Evolutionary conservation across 169 alveolate genomes (phyloP), one percentile per base, ranked within the genome.

Genomic region (Eimeria sp.): DNA sequence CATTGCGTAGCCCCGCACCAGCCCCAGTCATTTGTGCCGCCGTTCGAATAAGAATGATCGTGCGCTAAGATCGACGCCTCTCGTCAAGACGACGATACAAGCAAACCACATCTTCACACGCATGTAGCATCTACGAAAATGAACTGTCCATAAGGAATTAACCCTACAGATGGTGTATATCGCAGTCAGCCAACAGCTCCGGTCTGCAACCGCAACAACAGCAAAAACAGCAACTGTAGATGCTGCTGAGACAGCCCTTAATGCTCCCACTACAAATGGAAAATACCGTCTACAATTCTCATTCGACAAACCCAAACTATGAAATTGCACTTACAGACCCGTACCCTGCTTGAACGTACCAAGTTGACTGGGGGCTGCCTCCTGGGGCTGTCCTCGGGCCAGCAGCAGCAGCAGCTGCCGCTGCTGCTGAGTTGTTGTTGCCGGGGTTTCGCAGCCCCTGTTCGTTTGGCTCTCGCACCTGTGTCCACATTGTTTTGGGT

Each of bases 321-420:
- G 43, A 75, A 40, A 67, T 16, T 40, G 16, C 6, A 18, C 34
- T 22, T 11, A 30, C 40, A 40, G 16, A 14, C 58, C 43, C 34
- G 2, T 40, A 45, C 11, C 13, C 11, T 75, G 34, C 30, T 30
- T 75, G 58, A 16, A 34, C 84, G 13, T 30, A 40, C 9, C 30
- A 30, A 20, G 73, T 0, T 63, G 73, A n/a, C 13, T 20, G 7
- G 20, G 76, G 45, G 51, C 84, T 43, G 84, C 27, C 25, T 27
- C 27, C n/a, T 75, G 84, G 84, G 84, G 84, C 84, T 75, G 40
- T 58, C 61, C 61, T 43, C 84, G 10, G 27, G 43, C 84, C 84
- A 45, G 57, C 84, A 75, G 84, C 30, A 18, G 84, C 84, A 75
- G 84, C 58, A 45, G 84, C 84, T 13, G 84, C 84, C 18, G 84